Percentiles rank a stretch among this genome's conserved stretches.
Evolutionary conservation across 495 filamentous ascomycete genomes (phyloP).

Genomic region (Talaromyces thailandensis): DNA sequence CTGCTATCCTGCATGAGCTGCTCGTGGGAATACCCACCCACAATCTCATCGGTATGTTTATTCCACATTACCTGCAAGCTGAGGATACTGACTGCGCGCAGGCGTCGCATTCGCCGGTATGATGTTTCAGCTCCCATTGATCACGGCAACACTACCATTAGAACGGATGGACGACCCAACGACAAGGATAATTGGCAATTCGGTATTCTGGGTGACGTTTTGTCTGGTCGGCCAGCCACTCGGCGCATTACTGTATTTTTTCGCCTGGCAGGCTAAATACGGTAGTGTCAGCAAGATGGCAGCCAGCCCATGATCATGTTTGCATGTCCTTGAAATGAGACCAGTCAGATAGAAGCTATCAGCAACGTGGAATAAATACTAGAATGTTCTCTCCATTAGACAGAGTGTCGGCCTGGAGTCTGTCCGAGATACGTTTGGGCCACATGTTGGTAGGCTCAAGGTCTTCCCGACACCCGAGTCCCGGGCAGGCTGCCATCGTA

Average conservation of each 20-base stretch:
- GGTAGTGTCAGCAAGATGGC: constrained; percentile 53
- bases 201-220: constrained; percentile 92
- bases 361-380: background rate
- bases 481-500: background rate
- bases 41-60: constrained; percentile 69
- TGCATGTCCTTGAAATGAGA: background rate
- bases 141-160: constrained; percentile 60
- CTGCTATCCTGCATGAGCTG: constrained; percentile 82
- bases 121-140: constrained; percentile 85
- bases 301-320: background rate
- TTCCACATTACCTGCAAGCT: background rate
- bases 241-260: constrained; percentile 85
- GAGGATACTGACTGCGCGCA: constrained; percentile 19
- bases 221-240: constrained; percentile 90
- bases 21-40: constrained; percentile 93
- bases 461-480: background rate
- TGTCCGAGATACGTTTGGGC: background rate
- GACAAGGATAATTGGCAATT: constrained; percentile 74
- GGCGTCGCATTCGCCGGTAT: constrained; percentile 91
- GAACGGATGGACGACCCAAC: constrained; percentile 67
- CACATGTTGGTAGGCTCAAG: background rate
- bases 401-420: background rate
- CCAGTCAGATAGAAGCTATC: background rate
- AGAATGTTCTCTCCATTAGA: background rate
- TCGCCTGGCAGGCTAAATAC: constrained; percentile 97